Evolutionary conservation across 257 asterid genomes (phyloP).

Genomic region (Echites panduratus): DNA sequence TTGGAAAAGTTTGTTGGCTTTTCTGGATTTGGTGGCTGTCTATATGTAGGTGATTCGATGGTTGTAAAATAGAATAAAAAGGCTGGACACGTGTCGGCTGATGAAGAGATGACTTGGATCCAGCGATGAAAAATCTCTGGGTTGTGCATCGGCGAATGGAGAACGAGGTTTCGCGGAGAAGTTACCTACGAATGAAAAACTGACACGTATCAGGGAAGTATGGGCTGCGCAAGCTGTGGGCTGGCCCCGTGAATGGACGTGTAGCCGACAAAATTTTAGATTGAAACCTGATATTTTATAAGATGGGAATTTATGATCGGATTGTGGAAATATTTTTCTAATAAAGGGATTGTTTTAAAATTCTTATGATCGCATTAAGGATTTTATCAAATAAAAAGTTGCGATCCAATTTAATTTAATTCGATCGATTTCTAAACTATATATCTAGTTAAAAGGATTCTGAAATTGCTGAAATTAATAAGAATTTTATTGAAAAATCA

Average conservation of each 20-base stretch:
- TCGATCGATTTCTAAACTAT: too few relatives aligned
- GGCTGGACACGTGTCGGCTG: constrained; percentile 32
- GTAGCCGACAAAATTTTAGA: constrained; percentile 44
- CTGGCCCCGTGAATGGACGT: constrained; percentile 32
- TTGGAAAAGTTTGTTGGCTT: background rate
- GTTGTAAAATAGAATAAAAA: background rate
- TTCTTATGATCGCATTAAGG: too few relatives aligned
- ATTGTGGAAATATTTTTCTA: background rate
- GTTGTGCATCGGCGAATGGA: constrained; percentile 8
- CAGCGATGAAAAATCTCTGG: background rate
- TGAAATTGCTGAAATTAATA: too few relatives aligned
- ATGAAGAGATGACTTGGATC: constrained; percentile 15
- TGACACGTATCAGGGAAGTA: constrained; percentile 28
- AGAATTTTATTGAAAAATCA: too few relatives aligned
- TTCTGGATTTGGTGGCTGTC: constrained; percentile 12
- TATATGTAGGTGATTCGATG: constrained; percentile 19
- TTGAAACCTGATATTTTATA: constrained; percentile 18
- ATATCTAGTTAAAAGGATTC: too few relatives aligned
- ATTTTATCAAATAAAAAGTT: too few relatives aligned
- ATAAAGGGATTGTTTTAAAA: background rate
- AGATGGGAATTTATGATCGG: background rate
- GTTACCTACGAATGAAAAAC: background rate
- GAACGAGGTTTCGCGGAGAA: constrained; percentile 23
- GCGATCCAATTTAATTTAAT: too few relatives aligned
- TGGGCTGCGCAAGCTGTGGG: too few relatives aligned